A percentile compares a stretch with the other conserved stretches of the same genome.
Conservation (phyloP, 352 stramenopile species). For the Pythium dissimile region DNA sequence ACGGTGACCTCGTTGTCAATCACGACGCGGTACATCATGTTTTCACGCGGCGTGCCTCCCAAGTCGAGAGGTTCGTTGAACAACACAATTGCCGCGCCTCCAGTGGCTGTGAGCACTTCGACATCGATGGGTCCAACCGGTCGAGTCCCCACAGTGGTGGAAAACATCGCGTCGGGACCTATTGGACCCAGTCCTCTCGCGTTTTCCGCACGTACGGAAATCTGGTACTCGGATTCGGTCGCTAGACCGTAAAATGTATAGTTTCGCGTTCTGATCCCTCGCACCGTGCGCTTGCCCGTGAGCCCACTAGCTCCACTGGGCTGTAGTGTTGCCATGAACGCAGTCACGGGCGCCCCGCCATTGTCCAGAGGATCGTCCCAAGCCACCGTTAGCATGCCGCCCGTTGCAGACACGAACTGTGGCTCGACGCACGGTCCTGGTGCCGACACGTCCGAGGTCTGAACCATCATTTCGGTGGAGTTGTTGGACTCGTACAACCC, state of each 20-base stretch:
- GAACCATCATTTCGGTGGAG: slow-evolving; percentile 26
- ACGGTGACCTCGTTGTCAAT: slow-evolving; percentile 31
- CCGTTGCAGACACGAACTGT: slow-evolving; percentile 7
- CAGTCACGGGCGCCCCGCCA: slow-evolving; percentile 35
- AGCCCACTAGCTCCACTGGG: neutral
- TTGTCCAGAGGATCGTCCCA: slow-evolving; percentile 41
- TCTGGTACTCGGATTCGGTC: slow-evolving; percentile 31
- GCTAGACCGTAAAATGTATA: slow-evolving; percentile 43
- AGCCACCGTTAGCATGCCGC: slow-evolving; percentile 21
- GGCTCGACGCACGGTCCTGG: slow-evolving; percentile 39
- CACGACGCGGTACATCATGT: slow-evolving; percentile 50
- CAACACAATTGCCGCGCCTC: slow-evolving; percentile 40
- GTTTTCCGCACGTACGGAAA: slow-evolving; percentile 47
- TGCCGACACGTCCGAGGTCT: slow-evolving; percentile 39
- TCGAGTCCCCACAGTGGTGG: slow-evolving; percentile 27
- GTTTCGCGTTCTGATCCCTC: neutral
- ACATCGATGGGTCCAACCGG: slow-evolving; percentile 33
- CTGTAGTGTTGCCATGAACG: slow-evolving; percentile 24
- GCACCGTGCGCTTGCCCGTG: neutral
- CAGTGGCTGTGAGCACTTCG: slow-evolving; percentile 23
- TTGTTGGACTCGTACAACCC: slow-evolving; percentile 39
- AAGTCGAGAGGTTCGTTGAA: slow-evolving; percentile 59
- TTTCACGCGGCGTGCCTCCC: slow-evolving; percentile 28
- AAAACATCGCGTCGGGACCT: slow-evolving; percentile 31
- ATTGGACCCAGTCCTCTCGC: slow-evolving; percentile 28